Evolutionary conservation across 139 green algal species (phyloP).

Genomic region (Bryopsis sp.): DNA sequence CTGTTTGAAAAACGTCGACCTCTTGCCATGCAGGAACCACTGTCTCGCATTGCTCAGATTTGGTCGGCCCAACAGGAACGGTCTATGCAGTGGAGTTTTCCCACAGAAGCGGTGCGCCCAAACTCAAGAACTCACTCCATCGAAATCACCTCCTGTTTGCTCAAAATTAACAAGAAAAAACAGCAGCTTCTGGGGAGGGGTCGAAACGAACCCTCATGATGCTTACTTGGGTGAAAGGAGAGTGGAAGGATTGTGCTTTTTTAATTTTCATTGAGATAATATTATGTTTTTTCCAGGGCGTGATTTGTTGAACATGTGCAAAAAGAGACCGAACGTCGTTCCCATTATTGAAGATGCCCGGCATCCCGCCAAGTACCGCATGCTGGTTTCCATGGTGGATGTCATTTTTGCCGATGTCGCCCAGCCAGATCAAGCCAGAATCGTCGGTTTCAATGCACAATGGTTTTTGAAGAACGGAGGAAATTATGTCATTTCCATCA

Average conservation of each 20-base stretch:
- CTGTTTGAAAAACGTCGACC: too few relatives aligned
- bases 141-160: neutral
- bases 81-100: conserved; percentile 99
- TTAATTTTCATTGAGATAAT: too few relatives aligned
- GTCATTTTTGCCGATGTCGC: conserved; percentile 98
- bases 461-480: conserved; percentile 97
- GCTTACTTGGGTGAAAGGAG: too few relatives aligned
- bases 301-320: conserved; percentile 99
- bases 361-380: conserved; percentile 97
- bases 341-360: conserved; percentile 99
- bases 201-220: too few relatives aligned
- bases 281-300: conserved; percentile 56
- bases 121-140: neutral
- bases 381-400: conserved; percentile 99
- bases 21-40: conserved; percentile 66
- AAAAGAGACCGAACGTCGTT: conserved; percentile 99
- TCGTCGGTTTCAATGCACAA: conserved; percentile 94
- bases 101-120: conserved; percentile 48
- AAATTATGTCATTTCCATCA: conserved; percentile 99
- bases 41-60: conserved; percentile 85
- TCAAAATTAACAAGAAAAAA: neutral
- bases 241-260: too few relatives aligned
- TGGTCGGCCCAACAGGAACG: conserved; percentile 82
- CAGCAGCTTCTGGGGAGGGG: too few relatives aligned
- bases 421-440: conserved; percentile 94